Evolutionary conservation across 345 rosid species (phyloP).

Genomic region (Gossypium bickii): DNA sequence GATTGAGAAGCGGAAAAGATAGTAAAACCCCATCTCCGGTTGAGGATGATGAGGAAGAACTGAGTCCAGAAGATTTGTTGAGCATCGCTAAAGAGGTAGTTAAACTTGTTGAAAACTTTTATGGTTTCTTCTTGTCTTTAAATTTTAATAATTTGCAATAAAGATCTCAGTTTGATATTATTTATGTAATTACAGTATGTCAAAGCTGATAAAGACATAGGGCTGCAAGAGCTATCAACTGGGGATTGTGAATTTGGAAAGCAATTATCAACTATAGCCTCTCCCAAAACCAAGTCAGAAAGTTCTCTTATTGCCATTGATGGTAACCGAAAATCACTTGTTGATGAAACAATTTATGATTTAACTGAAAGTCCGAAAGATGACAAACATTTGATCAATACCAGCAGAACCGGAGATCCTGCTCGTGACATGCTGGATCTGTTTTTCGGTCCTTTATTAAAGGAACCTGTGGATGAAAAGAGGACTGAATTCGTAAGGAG

Average conservation of each 20-base stretch:
- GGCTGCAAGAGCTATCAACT: slow-evolving; percentile 5
- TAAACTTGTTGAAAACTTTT: neutral
- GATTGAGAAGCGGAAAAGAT: neutral
- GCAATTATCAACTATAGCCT: neutral
- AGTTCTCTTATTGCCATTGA: slow-evolving; percentile 11
- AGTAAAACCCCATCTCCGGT: neutral
- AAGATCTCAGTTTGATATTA: neutral
- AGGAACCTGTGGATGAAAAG: slow-evolving; percentile 31
- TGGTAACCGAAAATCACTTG: slow-evolving; percentile 9
- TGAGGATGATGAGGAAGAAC: slow-evolving; percentile 21
- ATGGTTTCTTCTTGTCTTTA: neutral
- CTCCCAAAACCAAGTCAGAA: slow-evolving; percentile 11
- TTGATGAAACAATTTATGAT: slow-evolving; percentile 5
- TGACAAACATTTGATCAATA: slow-evolving; percentile 14
- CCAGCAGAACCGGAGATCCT: slow-evolving; percentile 34
- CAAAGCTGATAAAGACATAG: slow-evolving; percentile 22
- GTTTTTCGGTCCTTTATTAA: slow-evolving; percentile 51
- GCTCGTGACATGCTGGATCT: slow-evolving; percentile 55
- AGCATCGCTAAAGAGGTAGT: slow-evolving; percentile 53
- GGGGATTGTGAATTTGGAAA: slow-evolving; percentile 16
- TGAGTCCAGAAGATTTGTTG: slow-evolving; percentile 48
- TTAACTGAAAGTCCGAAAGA: slow-evolving; percentile 5
- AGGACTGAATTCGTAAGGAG: slow-evolving; percentile 11
- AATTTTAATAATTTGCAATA: neutral
- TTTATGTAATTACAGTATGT: slow-evolving; percentile 36